Evolutionary conservation across 495 filamentous ascomycete genomes (phyloP).

Genomic region (Daldinia bambusicola): DNA sequence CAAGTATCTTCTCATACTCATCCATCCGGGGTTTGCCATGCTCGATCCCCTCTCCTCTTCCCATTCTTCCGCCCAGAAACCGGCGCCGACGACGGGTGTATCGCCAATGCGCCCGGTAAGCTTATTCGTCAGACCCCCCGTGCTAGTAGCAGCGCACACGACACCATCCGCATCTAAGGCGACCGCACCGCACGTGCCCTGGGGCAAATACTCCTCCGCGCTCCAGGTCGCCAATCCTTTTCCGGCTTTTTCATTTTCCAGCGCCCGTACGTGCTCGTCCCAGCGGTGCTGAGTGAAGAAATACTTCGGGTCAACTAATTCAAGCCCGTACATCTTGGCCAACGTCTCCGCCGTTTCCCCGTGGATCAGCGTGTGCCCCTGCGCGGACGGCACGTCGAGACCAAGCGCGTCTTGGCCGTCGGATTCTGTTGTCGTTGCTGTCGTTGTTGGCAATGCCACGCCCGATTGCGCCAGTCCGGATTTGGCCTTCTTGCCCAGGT

Average conservation of each 20-base stretch:
- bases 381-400: constrained; percentile 57
- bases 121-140: constrained; percentile 91
- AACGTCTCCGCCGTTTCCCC: constrained; percentile 73
- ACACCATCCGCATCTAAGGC: constrained; percentile 78
- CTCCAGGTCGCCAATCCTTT: constrained; percentile 53
- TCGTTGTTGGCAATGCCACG: too few species aligned
- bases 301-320: constrained; percentile 73
- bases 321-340: constrained; percentile 72
- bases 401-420: constrained; percentile 21
- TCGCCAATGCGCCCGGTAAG: constrained; percentile 85
- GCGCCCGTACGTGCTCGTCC: constrained; percentile 79
- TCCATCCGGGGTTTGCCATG: background rate
- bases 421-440: background rate
- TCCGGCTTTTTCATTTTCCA: constrained; percentile 62
- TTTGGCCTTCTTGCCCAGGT: constrained; percentile 47
- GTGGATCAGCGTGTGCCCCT: constrained; percentile 75
- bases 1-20: constrained; percentile 26
- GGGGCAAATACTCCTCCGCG: constrained; percentile 72
- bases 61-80: constrained; percentile 93
- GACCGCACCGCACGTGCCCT: constrained; percentile 87
- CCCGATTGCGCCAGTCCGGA: background rate
- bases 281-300: constrained; percentile 83
- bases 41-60: constrained; percentile 51
- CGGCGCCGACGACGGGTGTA: constrained; percentile 85
- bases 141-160: constrained; percentile 83